Evolutionary conservation across 2,329 filamentous ascomycete species (phyloP), one percentile per base, ranked within the genome.

Genomic region (Penicillium hesseltinei): DNA sequence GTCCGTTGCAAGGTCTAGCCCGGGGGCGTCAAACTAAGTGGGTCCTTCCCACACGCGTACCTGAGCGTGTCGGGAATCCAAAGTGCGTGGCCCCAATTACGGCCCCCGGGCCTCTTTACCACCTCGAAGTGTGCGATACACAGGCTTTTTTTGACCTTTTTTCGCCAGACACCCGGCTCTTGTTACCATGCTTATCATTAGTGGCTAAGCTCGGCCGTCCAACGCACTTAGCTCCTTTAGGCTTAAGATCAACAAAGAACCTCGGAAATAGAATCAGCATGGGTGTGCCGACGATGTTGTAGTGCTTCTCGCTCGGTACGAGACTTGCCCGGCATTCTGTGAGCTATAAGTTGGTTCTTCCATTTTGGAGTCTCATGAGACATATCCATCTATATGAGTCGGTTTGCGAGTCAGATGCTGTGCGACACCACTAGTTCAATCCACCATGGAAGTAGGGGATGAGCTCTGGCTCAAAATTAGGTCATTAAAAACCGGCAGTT

Each of bases 1-100:
- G 60, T 53, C 64, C 61, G 65, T 51, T 49, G 56, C 55, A 45
- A 61, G 60, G 66, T 57, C 67, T 63, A 67, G 66, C 64, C 63
- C 58, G 59, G 62, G 59, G 62, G 66, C 61, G 62, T 65, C 51
- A 45, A 47, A 57, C 36, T 40, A 59, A 54, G 65, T 66, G 59
- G 51, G 39, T 38, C 49, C 10, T 29, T 21, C 35, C 23, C 53
- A 44, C 50, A 29, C 21, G 21, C 15, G 56, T 54, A 55, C 63
- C 62, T 64, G 61, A 52, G 36, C 48, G 45, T 62, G 58, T 23
- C 10, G 13, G 9, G 13, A 50, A 39, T n/a, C 2, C 3, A 17
- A 25, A 54, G 59, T 64, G 57, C 61, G 61, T 64, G 63, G 39
- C 21, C 11, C 15, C 40, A 54, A 23, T 47, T 27, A 13, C 35